Percentiles rank a stretch among this genome's conserved stretches.
phyloP scores from a whole-genome alignment of 495 filamentous ascomycete species.

The Hypoxylon subgilvum region DNA sequence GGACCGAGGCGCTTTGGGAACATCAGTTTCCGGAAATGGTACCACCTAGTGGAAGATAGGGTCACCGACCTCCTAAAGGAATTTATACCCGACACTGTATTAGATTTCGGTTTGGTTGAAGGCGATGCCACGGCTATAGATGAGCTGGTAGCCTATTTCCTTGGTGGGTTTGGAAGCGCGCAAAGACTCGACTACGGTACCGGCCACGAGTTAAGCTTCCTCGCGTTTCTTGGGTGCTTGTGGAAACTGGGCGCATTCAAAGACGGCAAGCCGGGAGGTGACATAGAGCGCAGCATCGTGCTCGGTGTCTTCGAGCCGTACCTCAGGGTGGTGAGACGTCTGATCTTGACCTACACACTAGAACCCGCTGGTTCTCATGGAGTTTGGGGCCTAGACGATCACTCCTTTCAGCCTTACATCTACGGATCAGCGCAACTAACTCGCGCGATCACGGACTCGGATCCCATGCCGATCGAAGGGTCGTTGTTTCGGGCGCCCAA shows the following conservation, averaged over 20 bases:
- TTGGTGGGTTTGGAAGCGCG: constrained; percentile 85
- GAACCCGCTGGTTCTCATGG: constrained; percentile 96
- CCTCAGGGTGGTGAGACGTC: constrained; percentile 76
- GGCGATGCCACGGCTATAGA: constrained; percentile 36
- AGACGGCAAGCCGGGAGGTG: constrained; percentile 57
- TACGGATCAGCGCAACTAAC: constrained; percentile 90
- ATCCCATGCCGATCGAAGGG: constrained; percentile 73
- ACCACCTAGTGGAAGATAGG: constrained; percentile 67
- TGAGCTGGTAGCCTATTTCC: constrained; percentile 80
- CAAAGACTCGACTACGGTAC: constrained; percentile 95
- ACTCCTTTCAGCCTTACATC: constrained; percentile 95
- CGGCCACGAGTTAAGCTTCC: constrained; percentile 91
- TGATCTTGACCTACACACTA: constrained; percentile 91
- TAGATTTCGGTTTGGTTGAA: constrained; percentile 45
- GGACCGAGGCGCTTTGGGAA: constrained; percentile 93
- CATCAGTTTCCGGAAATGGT: constrained; percentile 83
- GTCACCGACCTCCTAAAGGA: constrained; percentile 64
- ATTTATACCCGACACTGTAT: constrained; percentile 61
- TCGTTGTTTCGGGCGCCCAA: constrained; percentile 74
- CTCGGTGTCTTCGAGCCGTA: constrained; percentile 84
- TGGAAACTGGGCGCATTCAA: constrained; percentile 89
- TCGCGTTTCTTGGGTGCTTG: constrained; percentile 85
- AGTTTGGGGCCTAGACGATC: constrained; percentile 96
- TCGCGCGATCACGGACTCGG: constrained; percentile 69
- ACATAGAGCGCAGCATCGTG: constrained; percentile 74